Base-by-base conservation (phyloP, 805 yeast species). In the Lachancea sp. region DNA sequence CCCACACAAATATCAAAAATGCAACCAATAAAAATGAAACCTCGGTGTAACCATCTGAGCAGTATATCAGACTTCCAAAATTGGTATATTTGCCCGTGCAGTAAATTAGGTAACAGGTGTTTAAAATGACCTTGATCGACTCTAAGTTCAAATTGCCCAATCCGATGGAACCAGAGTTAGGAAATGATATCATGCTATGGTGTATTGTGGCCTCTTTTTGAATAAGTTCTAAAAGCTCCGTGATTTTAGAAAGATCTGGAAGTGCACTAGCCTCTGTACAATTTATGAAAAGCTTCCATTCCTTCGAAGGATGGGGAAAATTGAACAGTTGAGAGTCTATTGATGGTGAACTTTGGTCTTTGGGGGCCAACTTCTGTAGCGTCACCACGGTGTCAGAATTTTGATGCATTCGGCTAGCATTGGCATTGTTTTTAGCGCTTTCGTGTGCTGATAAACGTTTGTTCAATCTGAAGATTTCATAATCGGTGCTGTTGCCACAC, bases 1-100 rank as follows among this genome's bases (percentile, higher is more conserved):
- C 77, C 40, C 80, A 73, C 2, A 84, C 59, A 61, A 81, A 90
- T 43, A 90, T 82, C 42, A 83, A 49, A 51, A 75, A 89, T 41
- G 88, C 74, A 25, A 86, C 64, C 0, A 77, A 74, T 29, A 89
- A 61, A n/a, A 90, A 69, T 4, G 95, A 78, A 38, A 89, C 82
- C 55, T 88, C 96, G 0, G 96, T 86, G 60, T 89, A 90, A 0
- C 97, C 97, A 62, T 90, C 96, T 2, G 84, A 75, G 54, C 96
- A 87, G 56, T 78, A 81, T 8, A 89, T 65, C 45, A 89, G 68
- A 0, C 78, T 65, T 3, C 76, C 71, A 37, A 67, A 60, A 2
- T 47, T 46, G 15, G 49, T 44, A n/a, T 25, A 17, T 6, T 41
- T 38, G 2, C 58, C 49, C 6, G 55, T 29, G 21, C 46, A 56